phyloP scores from a whole-genome alignment of 352 stramenopile genomes.

The Pythium utonaiense region DNA sequence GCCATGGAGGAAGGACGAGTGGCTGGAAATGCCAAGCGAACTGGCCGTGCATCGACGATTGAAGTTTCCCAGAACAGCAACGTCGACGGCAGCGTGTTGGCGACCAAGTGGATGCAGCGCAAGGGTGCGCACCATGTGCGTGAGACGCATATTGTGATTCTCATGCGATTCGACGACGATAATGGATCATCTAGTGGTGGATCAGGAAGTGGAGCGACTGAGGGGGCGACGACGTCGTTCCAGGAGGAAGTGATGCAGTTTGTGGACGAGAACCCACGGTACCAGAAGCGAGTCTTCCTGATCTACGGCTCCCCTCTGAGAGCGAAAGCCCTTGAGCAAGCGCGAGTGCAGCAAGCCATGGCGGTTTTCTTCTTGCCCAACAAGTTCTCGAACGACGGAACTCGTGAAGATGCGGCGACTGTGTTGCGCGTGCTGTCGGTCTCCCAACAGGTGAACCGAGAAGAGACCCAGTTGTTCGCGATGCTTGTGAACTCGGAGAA shows the following conservation, averaged over 20 bases:
- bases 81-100: slow-evolving; percentile 8
- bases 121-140: slow-evolving; percentile 42
- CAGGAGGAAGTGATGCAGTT: slow-evolving; percentile 66
- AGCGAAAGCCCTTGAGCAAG: slow-evolving; percentile 49
- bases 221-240: slow-evolving; percentile 32
- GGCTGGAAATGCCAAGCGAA: not conserved
- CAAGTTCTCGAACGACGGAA: slow-evolving; percentile 75
- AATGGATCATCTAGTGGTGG: slow-evolving; percentile 2
- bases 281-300: slow-evolving; percentile 78
- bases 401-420: slow-evolving; percentile 78
- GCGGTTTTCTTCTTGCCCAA: slow-evolving; percentile 84
- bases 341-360: slow-evolving; percentile 59
- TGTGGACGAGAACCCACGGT: slow-evolving; percentile 61
- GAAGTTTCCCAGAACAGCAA: slow-evolving; percentile 8
- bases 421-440: slow-evolving; percentile 79
- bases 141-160: slow-evolving; percentile 76
- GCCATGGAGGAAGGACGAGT: slow-evolving; percentile 5
- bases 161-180: slow-evolving; percentile 73
- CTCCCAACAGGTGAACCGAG: slow-evolving; percentile 47
- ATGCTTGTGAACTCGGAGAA: slow-evolving; percentile 87
- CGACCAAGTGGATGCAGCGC: slow-evolving; percentile 52
- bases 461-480: slow-evolving; percentile 70
- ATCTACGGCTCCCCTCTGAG: slow-evolving; percentile 68
- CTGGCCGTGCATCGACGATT: not conserved
- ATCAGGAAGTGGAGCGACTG: not conserved